These are phyloP conservation scores for Aspergillus egyptiacus DNA, from an alignment of 495 filamentous ascomycete species.

Conservation along the genomic window DNA sequence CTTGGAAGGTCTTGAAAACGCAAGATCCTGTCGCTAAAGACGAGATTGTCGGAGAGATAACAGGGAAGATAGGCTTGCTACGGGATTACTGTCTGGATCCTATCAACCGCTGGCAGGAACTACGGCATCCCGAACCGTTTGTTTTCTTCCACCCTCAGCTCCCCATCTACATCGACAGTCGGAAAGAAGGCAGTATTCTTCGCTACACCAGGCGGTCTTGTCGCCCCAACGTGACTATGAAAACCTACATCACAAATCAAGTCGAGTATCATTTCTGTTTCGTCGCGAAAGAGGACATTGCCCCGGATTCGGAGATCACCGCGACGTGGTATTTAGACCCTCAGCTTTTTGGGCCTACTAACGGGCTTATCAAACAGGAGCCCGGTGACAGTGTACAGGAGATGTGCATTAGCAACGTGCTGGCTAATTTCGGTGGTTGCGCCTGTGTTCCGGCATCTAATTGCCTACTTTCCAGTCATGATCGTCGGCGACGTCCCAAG, in stretches of 20 bases:
- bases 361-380: slow-evolving; percentile 44
- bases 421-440: slow-evolving; percentile 84
- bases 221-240: slow-evolving; percentile 72
- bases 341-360: slow-evolving; percentile 39
- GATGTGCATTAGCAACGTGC: slow-evolving; percentile 62
- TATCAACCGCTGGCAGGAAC: slow-evolving; percentile 66
- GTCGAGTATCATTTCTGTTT: slow-evolving; percentile 85
- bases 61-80: slow-evolving; percentile 75
- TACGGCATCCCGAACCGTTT: slow-evolving; percentile 76
- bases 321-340: slow-evolving; percentile 60
- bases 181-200: slow-evolving; percentile 73
- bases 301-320: slow-evolving; percentile 56
- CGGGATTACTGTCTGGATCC: slow-evolving; percentile 68
- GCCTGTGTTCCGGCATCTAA: slow-evolving; percentile 62
- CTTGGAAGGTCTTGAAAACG: slow-evolving; percentile 69
- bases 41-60: slow-evolving; percentile 76
- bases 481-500: slow-evolving; percentile 55
- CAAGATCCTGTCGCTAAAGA: slow-evolving; percentile 55
- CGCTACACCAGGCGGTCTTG: slow-evolving; percentile 88
- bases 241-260: slow-evolving; percentile 69
- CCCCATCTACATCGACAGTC: slow-evolving; percentile 86
- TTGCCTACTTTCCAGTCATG: slow-evolving; percentile 69
- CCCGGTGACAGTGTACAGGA: slow-evolving; percentile 40
- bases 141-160: slow-evolving; percentile 78
- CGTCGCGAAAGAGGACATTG: slow-evolving; percentile 67